Evolutionary conservation across 768 basidiomycete species (phyloP).

Genomic region (Boletus reticulatus): DNA sequence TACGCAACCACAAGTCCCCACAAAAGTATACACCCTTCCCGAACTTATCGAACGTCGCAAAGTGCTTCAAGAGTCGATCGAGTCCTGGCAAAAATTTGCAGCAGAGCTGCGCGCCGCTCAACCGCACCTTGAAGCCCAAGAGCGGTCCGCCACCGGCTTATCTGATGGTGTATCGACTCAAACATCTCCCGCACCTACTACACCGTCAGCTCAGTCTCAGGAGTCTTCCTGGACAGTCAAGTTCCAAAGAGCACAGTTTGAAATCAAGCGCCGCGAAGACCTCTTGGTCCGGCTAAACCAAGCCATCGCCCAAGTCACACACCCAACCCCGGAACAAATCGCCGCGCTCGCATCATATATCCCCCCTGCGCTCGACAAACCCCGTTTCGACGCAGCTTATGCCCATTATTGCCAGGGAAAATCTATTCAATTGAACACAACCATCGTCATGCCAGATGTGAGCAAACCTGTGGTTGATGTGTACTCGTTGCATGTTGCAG

Average conservation of each 20-base stretch:
- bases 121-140: conserved; percentile 11
- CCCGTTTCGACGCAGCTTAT: conserved; percentile 29
- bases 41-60: conserved; percentile 26
- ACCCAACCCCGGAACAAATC: conserved; percentile 23
- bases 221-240: conserved; percentile 21
- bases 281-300: conserved; percentile 27
- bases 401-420: conserved; percentile 28
- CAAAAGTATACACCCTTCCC: conserved; percentile 22
- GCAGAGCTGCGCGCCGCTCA: conserved; percentile 17
- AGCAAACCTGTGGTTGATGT: conserved; percentile 26
- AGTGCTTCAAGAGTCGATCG: conserved; percentile 27
- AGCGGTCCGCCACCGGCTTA: neutral
- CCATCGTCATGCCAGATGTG: conserved; percentile 30
- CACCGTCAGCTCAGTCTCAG: conserved; percentile 6
- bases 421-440: conserved; percentile 24
- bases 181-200: neutral
- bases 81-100: conserved; percentile 19
- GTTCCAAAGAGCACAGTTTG: conserved; percentile 25
- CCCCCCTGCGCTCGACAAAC: conserved; percentile 28
- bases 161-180: neutral
- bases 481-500: conserved; percentile 28
- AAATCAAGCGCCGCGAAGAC: conserved; percentile 32
- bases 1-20: conserved; percentile 11
- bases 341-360: conserved; percentile 26
- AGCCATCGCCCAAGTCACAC: conserved; percentile 23